phyloP scores from a whole-genome alignment of 2,329 filamentous ascomycete genomes.

The Colletotrichum theobromicola region DNA sequence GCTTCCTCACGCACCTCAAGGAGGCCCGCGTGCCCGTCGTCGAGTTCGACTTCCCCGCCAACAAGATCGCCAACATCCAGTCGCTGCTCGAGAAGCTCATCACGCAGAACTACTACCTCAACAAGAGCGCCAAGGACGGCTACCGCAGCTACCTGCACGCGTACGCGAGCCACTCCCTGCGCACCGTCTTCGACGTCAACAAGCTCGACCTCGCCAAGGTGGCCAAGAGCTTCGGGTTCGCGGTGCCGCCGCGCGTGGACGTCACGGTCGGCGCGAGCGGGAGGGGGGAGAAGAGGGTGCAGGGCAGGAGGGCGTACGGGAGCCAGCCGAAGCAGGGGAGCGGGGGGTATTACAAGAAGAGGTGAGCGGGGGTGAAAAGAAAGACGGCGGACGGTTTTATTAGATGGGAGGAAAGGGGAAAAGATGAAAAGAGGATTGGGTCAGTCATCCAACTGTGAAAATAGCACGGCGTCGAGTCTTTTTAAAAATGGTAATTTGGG shows the following conservation, averaged over 20 bases:
- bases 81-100: constrained; percentile 94
- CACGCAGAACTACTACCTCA: constrained; percentile 93
- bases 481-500: constrained; percentile 12
- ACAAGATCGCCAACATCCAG: constrained; percentile 91
- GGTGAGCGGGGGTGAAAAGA: neutral
- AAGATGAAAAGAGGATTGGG: neutral
- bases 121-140: constrained; percentile 80
- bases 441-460: neutral
- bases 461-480: neutral
- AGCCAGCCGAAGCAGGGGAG: constrained; percentile 67
- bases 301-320: constrained; percentile 73
- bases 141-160: constrained; percentile 94
- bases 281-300: constrained; percentile 72
- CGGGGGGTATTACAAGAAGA: constrained; percentile 37
- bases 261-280: constrained; percentile 83
- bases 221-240: constrained; percentile 83
- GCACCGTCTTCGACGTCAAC: constrained; percentile 75
- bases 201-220: constrained; percentile 85
- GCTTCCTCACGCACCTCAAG: constrained; percentile 90
- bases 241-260: constrained; percentile 80
- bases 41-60: constrained; percentile 92
- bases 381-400: neutral
- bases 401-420: neutral
- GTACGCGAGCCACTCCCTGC: constrained; percentile 76
- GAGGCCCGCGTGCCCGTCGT: constrained; percentile 91